Base-by-base conservation (phyloP, 768 basidiomycete species). In the Boletus subcaerulescens region DNA sequence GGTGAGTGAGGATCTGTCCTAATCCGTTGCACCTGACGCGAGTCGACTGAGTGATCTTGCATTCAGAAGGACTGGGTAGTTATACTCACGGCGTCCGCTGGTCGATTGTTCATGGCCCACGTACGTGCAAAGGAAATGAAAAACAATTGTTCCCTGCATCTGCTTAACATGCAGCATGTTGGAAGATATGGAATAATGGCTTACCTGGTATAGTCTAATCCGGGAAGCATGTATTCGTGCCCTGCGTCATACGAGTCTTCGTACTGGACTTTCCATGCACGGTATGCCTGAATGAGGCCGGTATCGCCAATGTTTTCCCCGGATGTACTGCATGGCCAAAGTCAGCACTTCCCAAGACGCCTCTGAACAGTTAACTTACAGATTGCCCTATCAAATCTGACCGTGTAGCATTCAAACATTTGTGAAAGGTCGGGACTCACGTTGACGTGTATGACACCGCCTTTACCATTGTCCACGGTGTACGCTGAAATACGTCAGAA, bases 291-390 rank as follows among this genome's bases (percentile, higher is more conserved):
- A 42, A 93, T 85, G 18, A 93, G 72, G 12, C 91, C 91, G 1
- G 80, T 81, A 65, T 96, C 93, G 8, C 91, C 93, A 53, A 94
- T 92, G 65, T 93, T 93, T 71, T 96, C 93, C 7, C 92, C 92
- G 12, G 90, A 90, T 1, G 93, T 97, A 49, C 91, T 91, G 55
- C 60, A 51, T 47, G 45, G 29, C 35, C 50, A 54, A 14, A 29
- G 29, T 71, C 33, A 67, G 41, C 15, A 29, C 29, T 36, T 42
- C 17, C 38, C 1, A n/a, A 36, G 36, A 15, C 32, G 45, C 14
- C 9, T 42, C 33, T 17, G 17, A 15, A 41, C 4, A 17, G 13
- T 22, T n/a, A 44, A 63, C 85, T 60, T 62, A 90, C 88, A 91
- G 68, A 63, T 91, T 90, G 26, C 89, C 89, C 89, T 91, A 56